Evolutionary conservation across 2,329 filamentous ascomycete species (phyloP).

Genomic region (Gnomoniopsis smithogilvyi): DNA sequence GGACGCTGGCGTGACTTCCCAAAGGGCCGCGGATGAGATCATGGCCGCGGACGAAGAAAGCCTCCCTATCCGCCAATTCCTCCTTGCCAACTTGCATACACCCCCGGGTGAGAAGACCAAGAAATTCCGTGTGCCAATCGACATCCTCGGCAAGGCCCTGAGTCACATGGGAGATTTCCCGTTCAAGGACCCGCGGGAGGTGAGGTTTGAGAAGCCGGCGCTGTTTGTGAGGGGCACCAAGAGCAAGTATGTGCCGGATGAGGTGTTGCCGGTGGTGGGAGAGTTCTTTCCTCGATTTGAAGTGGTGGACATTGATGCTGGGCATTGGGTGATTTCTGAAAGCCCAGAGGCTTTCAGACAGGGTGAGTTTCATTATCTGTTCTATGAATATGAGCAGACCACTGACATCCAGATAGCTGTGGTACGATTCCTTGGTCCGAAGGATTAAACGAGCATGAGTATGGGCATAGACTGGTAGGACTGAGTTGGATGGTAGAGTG

Average conservation of each 20-base stretch:
- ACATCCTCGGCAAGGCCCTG: constrained; percentile 64
- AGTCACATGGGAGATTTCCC: constrained; percentile 85
- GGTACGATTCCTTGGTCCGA: constrained; percentile 30
- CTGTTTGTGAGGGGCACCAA: constrained; percentile 76
- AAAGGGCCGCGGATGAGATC: constrained; percentile 77
- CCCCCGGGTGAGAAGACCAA: constrained; percentile 48
- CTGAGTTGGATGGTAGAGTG: constrained; percentile 1
- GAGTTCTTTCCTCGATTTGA: constrained; percentile 78
- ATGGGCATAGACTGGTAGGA: not conserved
- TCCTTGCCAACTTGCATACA: constrained; percentile 79
- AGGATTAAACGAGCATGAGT: constrained; percentile 23
- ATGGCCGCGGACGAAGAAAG: constrained; percentile 71
- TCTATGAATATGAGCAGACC: not conserved
- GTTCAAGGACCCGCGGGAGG: constrained; percentile 67
- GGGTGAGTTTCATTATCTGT: constrained; percentile 47
- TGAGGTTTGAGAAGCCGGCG: constrained; percentile 71
- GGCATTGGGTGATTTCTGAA: constrained; percentile 90
- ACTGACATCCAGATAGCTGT: constrained; percentile 25
- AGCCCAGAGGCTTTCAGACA: constrained; percentile 74
- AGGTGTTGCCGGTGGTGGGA: constrained; percentile 74
- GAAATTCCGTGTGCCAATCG: constrained; percentile 77
- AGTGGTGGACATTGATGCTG: constrained; percentile 70
- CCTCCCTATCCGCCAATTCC: constrained; percentile 80
- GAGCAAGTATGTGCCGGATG: constrained; percentile 78
- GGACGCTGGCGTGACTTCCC: constrained; percentile 60